Percentiles rank a stretch among this genome's conserved stretches.
Evolutionary conservation across 495 filamentous ascomycete species (phyloP).

Genomic region (Hypoxylon rickii): DNA sequence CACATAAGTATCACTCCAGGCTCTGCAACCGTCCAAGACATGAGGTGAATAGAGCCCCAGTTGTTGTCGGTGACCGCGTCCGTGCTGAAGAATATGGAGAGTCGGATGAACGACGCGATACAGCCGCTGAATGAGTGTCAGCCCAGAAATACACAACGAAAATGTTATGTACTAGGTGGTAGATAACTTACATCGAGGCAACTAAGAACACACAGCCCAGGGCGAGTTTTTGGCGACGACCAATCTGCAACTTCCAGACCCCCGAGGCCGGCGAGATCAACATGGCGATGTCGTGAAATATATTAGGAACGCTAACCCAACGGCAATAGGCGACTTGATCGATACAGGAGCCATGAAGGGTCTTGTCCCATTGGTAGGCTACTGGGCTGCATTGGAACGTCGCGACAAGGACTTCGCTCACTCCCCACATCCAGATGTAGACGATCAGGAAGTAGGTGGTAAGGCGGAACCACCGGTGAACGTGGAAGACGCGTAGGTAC

Average conservation of each 20-base stretch:
- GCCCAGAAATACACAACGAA: neutral
- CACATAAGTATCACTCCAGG: constrained; percentile 34
- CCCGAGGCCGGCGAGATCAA: constrained; percentile 8
- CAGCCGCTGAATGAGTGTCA: constrained; percentile 2
- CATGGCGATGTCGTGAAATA: constrained; percentile 13
- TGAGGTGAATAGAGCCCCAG: constrained; percentile 17
- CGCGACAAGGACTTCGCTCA: constrained; percentile 50
- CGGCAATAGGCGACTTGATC: constrained; percentile 6
- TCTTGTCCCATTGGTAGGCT: constrained; percentile 40
- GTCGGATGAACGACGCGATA: constrained; percentile 9
- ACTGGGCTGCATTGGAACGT: constrained; percentile 54
- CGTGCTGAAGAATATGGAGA: constrained; percentile 8
- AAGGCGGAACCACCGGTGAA: constrained; percentile 9
- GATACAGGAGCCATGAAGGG: constrained; percentile 9
- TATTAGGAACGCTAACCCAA: constrained; percentile 11
- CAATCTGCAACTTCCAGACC: constrained; percentile 20
- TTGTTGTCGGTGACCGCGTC: constrained; percentile 13
- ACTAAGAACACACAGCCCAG: constrained; percentile 15
- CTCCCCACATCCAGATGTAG: constrained; percentile 36
- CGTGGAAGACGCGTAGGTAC: constrained; percentile 39
- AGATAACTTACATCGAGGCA: constrained; percentile 15
- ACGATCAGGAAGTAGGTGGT: constrained; percentile 30
- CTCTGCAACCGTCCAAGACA: constrained; percentile 33
- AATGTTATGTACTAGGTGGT: neutral
- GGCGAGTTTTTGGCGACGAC: constrained; percentile 7